Conservation (phyloP, 257 asterid genomes). For the Ehretia macrophylla region DNA sequence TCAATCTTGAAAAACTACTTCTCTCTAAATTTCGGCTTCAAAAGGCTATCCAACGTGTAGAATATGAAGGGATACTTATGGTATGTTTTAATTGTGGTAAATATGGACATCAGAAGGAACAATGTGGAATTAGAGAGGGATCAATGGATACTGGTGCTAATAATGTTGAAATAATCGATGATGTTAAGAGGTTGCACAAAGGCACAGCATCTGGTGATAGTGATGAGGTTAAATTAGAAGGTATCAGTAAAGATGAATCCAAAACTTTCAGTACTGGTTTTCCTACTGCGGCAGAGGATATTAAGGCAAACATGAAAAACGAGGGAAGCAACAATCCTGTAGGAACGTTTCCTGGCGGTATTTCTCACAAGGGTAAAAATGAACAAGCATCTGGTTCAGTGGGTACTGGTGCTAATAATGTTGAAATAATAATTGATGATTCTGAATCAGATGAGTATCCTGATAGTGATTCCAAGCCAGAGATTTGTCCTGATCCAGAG, state of each 20-base stretch:
- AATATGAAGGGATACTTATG: too few relatives aligned
- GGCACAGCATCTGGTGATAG: constrained; percentile 24
- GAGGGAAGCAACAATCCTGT: constrained; percentile 21
- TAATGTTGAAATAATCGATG: constrained; percentile 31
- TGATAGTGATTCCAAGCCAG: constrained; percentile 6
- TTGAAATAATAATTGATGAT: constrained; percentile 38
- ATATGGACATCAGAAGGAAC: too few relatives aligned
- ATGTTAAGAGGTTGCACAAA: constrained; percentile 32
- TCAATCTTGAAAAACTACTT: too few relatives aligned
- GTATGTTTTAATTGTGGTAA: too few relatives aligned
- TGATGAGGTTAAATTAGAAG: constrained; percentile 18
- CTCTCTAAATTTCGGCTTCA: too few relatives aligned
- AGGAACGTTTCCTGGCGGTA: constrained; percentile 18
- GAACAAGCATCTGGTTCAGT: constrained; percentile 14
- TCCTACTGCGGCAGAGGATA: constrained; percentile 13
- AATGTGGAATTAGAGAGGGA: too few relatives aligned
- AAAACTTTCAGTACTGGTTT: constrained; percentile 11
- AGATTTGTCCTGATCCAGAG: constrained; percentile 53
- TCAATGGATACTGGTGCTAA: constrained; percentile 20
- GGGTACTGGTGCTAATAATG: constrained; percentile 20
- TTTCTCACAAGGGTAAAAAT: constrained; percentile 15
- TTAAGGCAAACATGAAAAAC: constrained; percentile 20
- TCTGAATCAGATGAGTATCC: constrained; percentile 30
- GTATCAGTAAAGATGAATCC: constrained; percentile 17
- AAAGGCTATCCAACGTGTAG: too few relatives aligned